Evolutionary conservation across 257 asterid species (phyloP).

Genomic region (Nicotiana tomentosiformis): DNA sequence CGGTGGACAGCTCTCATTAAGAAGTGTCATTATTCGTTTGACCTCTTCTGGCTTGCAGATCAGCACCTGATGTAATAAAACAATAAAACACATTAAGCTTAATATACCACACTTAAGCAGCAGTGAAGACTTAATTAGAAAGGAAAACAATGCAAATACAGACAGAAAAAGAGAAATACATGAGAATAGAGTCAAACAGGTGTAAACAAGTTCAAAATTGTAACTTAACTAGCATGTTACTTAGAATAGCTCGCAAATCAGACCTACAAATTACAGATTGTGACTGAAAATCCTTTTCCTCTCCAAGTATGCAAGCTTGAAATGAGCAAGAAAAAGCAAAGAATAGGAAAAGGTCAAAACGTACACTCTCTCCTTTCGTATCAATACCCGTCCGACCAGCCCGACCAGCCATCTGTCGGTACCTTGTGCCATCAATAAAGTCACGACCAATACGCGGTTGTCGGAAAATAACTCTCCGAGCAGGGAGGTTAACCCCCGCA

Average conservation of each 20-base stretch:
- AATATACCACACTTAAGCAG: neutral
- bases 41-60: slow-evolving; percentile 88
- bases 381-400: slow-evolving; percentile 99
- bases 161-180: slow-evolving; percentile 2
- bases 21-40: slow-evolving; percentile 65
- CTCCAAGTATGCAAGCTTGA: neutral
- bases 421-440: slow-evolving; percentile 93
- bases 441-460: slow-evolving; percentile 98
- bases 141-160: slow-evolving; percentile 10
- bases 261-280: slow-evolving; percentile 4
- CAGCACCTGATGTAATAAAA: slow-evolving; percentile 49
- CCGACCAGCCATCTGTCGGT: slow-evolving; percentile 96
- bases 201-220: slow-evolving; percentile 2
- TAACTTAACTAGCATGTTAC: neutral
- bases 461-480: slow-evolving; percentile 93
- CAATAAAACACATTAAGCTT: slow-evolving; percentile 7
- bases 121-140: slow-evolving; percentile 7
- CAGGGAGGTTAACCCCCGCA: slow-evolving; percentile 98
- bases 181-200: neutral
- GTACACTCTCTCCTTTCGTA: slow-evolving; percentile 96
- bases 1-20: slow-evolving; percentile 88
- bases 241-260: neutral
- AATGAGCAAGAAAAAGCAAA: neutral
- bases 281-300: neutral
- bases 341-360: slow-evolving; percentile 22